Evolutionary conservation across 75 land plant species (phyloP), one percentile per base, ranked within the genome.

Genomic region (Picea glauca): DNA sequence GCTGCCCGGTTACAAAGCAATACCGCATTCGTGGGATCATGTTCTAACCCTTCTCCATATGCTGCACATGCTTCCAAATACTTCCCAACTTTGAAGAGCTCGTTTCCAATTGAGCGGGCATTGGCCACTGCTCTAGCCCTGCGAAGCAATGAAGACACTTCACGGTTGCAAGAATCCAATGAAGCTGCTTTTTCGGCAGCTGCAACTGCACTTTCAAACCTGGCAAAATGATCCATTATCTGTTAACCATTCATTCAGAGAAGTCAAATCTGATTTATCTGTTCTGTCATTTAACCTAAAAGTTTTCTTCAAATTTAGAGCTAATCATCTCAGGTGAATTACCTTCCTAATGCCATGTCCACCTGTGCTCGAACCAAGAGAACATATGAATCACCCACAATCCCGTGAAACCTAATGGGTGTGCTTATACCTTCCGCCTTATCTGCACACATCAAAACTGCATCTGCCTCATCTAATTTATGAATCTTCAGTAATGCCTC

Each of bases 1-100:
- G 93, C 94, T 17, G 99, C 99, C 78, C 98, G 87, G 76, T 97
- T 97, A 82, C 95, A 94, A 64, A 87, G 83, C 57, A 97, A 87
- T 81, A 97, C 86, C 35, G 95, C 79, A 79, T 93, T 97, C 26
- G 76, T 81, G 60, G 89, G 87, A 82, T 97, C 93, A 77, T 77
- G 78, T 58, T 84, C 88, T 31, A 97, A 88, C 12, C 99, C 99
- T 79, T 97, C 98, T 11, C 90, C 90, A 79, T 97, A 97, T 32
- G 96, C 98, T 40, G 81, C 76, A 72, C 90, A 87, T 9, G 99
- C 98, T 77, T 97, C 99, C 3, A 83, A 76, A 80, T 81, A 88
- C 70, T 87, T 93, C 56, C 93, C 94, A 23, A 89, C 80, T 66
- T 86, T 94, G 80, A 90, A 94, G 33, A 93, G 83, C 32, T 97